Conservation (phyloP, 139 green algal species). For the Trebouxia sp. region DNA sequence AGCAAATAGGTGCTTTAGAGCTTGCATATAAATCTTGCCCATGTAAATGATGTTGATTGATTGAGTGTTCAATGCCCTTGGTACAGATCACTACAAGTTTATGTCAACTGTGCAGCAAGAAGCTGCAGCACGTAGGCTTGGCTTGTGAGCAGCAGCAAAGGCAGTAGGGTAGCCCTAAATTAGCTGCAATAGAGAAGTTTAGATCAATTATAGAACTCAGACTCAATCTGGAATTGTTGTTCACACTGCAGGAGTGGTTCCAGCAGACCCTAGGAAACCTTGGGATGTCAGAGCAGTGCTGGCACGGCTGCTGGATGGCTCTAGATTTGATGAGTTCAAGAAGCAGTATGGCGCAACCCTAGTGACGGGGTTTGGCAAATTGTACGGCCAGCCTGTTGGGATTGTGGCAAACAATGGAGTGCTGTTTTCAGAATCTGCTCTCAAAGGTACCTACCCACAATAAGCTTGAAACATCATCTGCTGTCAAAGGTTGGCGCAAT, state of each 20-base stretch:
- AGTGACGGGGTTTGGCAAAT: conserved; percentile 83
- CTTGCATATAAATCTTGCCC: too few relatives aligned
- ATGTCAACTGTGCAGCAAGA: too few relatives aligned
- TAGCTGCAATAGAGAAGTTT: too few relatives aligned
- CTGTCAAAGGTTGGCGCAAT: conserved; percentile 88
- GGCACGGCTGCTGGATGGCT: conserved; percentile 81
- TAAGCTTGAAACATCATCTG: conserved; percentile 38
- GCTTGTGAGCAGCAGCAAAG: too few relatives aligned
- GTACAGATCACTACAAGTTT: too few relatives aligned
- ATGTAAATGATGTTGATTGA: too few relatives aligned
- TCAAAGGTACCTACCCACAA: conserved; percentile 76
- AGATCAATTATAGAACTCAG: too few relatives aligned
- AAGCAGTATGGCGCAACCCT: conserved; percentile 85
- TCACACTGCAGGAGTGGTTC: conserved; percentile 51
- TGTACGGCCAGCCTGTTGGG: conserved; percentile 81
- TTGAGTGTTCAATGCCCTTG: too few relatives aligned
- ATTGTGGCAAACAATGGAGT: conserved; percentile 94
- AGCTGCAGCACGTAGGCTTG: too few relatives aligned
- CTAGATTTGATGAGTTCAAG: conserved; percentile 92
- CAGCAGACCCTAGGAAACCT: conserved; percentile 59
- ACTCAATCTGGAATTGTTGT: too few relatives aligned
- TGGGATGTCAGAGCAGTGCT: conserved; percentile 81
- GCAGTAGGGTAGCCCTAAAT: too few relatives aligned
- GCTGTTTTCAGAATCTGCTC: conserved; percentile 83
- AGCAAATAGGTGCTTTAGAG: too few relatives aligned